A percentile compares a stretch with the other conserved stretches of the same genome.
phyloP scores from a whole-genome alignment of 768 basidiomycete species.

The Melanogaster broomeanus region DNA sequence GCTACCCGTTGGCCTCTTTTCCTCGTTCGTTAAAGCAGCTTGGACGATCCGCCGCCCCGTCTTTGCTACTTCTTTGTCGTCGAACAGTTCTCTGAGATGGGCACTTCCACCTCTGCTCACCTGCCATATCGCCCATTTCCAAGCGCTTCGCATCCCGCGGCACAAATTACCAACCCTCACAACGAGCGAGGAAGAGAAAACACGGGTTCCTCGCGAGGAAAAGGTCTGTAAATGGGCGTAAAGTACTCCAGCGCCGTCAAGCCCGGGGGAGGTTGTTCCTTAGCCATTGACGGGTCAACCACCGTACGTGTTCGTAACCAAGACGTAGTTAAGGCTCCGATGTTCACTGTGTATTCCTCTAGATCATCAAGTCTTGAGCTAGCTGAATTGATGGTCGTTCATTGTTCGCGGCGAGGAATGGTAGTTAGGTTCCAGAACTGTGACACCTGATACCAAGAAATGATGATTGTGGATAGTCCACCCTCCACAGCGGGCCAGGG shows the following conservation, averaged over 20 bases:
- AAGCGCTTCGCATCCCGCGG: slow-evolving; percentile 70
- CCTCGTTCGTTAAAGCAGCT: slow-evolving; percentile 22
- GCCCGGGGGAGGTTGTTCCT: slow-evolving; percentile 79
- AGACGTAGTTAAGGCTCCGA: too few species aligned
- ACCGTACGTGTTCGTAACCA: slow-evolving; percentile 10
- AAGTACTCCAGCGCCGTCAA: slow-evolving; percentile 67
- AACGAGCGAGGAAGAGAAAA: slow-evolving; percentile 88
- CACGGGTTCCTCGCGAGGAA: slow-evolving; percentile 88
- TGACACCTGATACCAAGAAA: too few species aligned
- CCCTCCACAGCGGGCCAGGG: too few species aligned
- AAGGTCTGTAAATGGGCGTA: slow-evolving; percentile 66
- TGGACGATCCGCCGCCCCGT: slow-evolving; percentile 22
- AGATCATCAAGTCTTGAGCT: too few species aligned
- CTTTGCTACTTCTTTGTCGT: neutral
- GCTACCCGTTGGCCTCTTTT: slow-evolving; percentile 15
- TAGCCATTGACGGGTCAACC: slow-evolving; percentile 56
- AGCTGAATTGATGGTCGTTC: too few species aligned
- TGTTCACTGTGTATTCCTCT: too few species aligned
- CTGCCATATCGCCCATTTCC: slow-evolving; percentile 16
- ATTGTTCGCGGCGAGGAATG: too few species aligned
- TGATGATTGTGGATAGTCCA: too few species aligned
- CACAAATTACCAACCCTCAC: slow-evolving; percentile 96
- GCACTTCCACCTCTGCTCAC: slow-evolving; percentile 17
- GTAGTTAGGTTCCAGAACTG: too few species aligned
- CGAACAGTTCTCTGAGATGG: slow-evolving; percentile 23